These are phyloP conservation scores for Rhodofomes roseus DNA, from an alignment of 1,284 basidiomycete species.

Conservation along the genomic window DNA sequence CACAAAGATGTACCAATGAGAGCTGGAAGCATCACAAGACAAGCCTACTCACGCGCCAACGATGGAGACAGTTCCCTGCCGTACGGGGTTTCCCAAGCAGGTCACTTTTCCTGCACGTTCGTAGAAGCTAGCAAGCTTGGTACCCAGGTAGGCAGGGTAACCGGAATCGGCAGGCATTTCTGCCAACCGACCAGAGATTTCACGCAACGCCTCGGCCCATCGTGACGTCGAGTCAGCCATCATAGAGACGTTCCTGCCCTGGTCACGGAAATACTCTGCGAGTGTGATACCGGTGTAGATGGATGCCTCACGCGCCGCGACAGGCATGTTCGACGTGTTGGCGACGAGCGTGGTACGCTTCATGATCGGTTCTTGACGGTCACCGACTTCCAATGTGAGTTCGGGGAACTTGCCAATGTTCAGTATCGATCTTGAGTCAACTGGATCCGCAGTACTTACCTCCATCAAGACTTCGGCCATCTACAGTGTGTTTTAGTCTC, in stretches of 20 bases:
- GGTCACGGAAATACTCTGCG: constrained; percentile 99
- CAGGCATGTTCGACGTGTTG: constrained; percentile 99
- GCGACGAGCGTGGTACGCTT: constrained; percentile 99
- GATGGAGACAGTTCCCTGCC: constrained; percentile 94
- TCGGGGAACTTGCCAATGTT: constrained; percentile 78
- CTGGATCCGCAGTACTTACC: constrained; percentile 37
- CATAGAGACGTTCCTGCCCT: constrained; percentile 98
- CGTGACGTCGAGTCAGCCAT: constrained; percentile 99
- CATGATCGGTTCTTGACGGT: constrained; percentile 99
- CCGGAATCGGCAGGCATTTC: constrained; percentile 99
- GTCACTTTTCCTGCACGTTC: constrained; percentile 98
- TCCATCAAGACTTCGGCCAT: constrained; percentile 99
- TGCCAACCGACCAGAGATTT: constrained; percentile 98
- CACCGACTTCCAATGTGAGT: constrained; percentile 86
- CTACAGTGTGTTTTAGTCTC: constrained; percentile 34
- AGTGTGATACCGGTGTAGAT: constrained; percentile 99
- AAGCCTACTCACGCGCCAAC: constrained; percentile 85
- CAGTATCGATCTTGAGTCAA: constrained; percentile 7
- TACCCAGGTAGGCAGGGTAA: constrained; percentile 96
- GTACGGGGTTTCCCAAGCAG: constrained; percentile 86
- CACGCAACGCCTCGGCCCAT: constrained; percentile 99
- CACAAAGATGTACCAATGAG: neutral
- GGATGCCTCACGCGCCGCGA: constrained; percentile 98
- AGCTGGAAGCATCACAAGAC: neutral
- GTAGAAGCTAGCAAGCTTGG: constrained; percentile 97